Conservation (phyloP, 129 eudicot genomes). For the Flaveria bidentis region DNA sequence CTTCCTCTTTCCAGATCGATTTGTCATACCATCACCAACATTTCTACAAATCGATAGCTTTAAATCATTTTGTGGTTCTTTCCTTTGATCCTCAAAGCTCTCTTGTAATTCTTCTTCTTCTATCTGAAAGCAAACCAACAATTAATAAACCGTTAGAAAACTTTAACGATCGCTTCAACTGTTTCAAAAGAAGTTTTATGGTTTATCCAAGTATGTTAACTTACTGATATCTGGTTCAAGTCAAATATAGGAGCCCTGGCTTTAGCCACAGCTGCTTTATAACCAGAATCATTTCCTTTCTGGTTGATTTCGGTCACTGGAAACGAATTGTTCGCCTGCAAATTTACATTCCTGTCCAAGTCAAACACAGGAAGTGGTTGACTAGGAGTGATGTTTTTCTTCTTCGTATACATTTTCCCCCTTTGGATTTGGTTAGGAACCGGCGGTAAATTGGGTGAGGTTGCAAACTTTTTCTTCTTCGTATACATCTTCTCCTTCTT, state of each 20-base stretch:
- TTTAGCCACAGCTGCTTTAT: constrained; percentile 34
- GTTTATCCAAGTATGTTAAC: background rate
- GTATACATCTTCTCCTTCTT: constrained; percentile 30
- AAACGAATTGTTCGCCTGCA: constrained; percentile 17
- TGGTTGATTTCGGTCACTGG: constrained; percentile 47
- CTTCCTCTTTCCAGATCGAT: constrained; percentile 72
- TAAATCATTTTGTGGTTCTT: constrained; percentile 55
- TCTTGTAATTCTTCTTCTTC: constrained; percentile 67
- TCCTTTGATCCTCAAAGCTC: constrained; percentile 45
- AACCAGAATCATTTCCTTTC: constrained; percentile 35
- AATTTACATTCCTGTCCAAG: constrained; percentile 30
- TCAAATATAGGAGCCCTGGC: constrained; percentile 63
- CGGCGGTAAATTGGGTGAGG: constrained; percentile 39
- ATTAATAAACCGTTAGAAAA: background rate
- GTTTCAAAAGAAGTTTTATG: background rate
- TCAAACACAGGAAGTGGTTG: constrained; percentile 25
- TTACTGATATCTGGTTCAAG: constrained; percentile 74
- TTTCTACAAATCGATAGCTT: constrained; percentile 68
- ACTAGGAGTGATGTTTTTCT: constrained; percentile 33
- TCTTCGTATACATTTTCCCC: constrained; percentile 35
- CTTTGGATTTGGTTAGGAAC: constrained; percentile 37
- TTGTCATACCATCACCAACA: constrained; percentile 65
- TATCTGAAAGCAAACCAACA: constrained; percentile 34
- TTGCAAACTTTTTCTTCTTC: constrained; percentile 45
- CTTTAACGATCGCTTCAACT: background rate